These are phyloP conservation scores for Trichoderma gamsii DNA, from an alignment of 495 filamentous ascomycete species.

Conservation along the genomic window DNA sequence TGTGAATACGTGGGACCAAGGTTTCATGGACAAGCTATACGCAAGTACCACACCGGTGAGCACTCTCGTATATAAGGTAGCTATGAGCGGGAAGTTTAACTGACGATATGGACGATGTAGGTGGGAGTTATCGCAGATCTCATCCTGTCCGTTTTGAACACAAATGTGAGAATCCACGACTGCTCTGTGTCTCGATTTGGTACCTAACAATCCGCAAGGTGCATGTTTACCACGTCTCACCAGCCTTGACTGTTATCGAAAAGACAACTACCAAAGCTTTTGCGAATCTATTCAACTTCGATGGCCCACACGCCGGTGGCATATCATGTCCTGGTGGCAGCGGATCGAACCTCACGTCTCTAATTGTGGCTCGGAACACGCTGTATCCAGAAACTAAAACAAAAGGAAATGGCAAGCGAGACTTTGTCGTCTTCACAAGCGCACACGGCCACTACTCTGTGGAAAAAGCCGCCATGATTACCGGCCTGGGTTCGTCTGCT, in stretches of 20 bases:
- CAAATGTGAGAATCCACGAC: conserved; percentile 54
- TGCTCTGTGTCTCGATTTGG: background rate
- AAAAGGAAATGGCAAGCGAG: conserved; percentile 55
- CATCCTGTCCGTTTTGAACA: conserved; percentile 76
- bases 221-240: conserved; percentile 86
- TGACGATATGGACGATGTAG: conserved; percentile 24
- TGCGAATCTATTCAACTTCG: conserved; percentile 71
- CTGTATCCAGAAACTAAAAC: conserved; percentile 71
- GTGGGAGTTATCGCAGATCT: conserved; percentile 77
- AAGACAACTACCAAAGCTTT: conserved; percentile 65
- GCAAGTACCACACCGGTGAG: conserved; percentile 70
- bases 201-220: conserved; percentile 34
- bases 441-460: conserved; percentile 87
- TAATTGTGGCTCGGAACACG: conserved; percentile 84
- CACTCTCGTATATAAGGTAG: background rate
- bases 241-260: conserved; percentile 79
- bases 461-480: conserved; percentile 86
- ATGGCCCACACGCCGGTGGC: conserved; percentile 67
- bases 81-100: background rate
- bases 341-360: conserved; percentile 77
- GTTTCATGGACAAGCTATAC: conserved; percentile 91
- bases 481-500: conserved; percentile 68
- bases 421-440: conserved; percentile 82
- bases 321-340: conserved; percentile 83
- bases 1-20: conserved; percentile 96